Evolutionary conservation across 768 basidiomycete species (phyloP), one percentile per base, ranked within the genome.

Genomic region (Lyophyllum semitale): DNA sequence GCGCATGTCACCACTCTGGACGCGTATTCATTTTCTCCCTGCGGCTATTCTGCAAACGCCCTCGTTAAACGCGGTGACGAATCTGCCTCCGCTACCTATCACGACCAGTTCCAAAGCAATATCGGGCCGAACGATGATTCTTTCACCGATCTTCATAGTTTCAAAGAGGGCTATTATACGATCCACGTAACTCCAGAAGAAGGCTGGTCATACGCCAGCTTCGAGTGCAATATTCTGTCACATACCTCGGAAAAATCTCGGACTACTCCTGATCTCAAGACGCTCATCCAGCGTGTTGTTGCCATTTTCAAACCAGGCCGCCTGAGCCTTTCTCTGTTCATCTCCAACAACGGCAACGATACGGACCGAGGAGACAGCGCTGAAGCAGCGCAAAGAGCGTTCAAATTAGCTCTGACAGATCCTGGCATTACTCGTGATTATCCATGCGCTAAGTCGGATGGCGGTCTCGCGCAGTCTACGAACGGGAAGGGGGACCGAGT

Each of bases 151-250:
- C 43, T 57, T 26, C 53, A 57, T 8, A 64, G 61, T 53, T 68
- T 52, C 17, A 84, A 85, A 15, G 97, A 98, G 71, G 93, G 96
- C 35, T 99, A 99, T 72, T 98, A 93, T 69, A 98, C 94, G 7
- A 96, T 99, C 53, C 97, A 99, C 69, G 96, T 98, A 56, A 99
- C 97, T 0, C 97, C 97, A 25, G 97, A 98, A 71, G 87, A 91
- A 64, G 96, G 92, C 53, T 98, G 94, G 91, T 97, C 95, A 43
- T 99, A 97, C 71, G 97, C 97, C 59, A 93, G 91, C 65, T 98
- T 99, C 76, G 97, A 99, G 73, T 96, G 93, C 76, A 99, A 99
- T 72, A 85, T 97, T n/a, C 93, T 93, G 25, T 70, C 75, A 15
- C 73, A 73, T 52, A 66, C 69, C 13, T 61, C 63, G 37, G 38